A percentile compares a stretch with the other conserved stretches of the same genome.
phyloP scores from a whole-genome alignment of 176 grass and related monocot genomes.

The Rhynchospora pubera region DNA sequence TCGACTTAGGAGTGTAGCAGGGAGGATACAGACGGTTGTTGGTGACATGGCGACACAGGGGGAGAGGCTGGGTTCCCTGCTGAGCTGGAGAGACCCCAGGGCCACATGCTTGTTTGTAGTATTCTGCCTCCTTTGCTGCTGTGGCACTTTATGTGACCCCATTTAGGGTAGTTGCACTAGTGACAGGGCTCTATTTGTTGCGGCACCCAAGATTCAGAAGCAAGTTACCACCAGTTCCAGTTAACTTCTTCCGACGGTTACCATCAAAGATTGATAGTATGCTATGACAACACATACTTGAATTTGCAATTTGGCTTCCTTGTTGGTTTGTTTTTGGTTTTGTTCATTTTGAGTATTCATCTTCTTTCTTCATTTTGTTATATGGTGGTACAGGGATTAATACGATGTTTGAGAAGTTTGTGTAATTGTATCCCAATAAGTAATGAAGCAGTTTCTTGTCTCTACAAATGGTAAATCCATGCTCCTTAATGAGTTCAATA shows the following conservation, averaged over 20 bases:
- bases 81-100: slow-evolving; percentile 75
- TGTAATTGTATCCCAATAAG: not conserved
- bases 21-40: slow-evolving; percentile 78
- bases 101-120: slow-evolving; percentile 58
- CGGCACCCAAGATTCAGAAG: slow-evolving; percentile 78
- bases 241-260: slow-evolving; percentile 84
- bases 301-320: not conserved
- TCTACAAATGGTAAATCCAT: not conserved
- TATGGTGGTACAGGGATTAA: not conserved
- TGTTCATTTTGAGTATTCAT: not conserved
- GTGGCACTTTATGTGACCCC: slow-evolving; percentile 75
- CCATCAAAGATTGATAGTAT: slow-evolving; percentile 75
- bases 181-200: slow-evolving; percentile 57
- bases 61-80: slow-evolving; percentile 64
- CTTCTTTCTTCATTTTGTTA: slow-evolving; percentile 11
- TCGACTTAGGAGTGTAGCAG: slow-evolving; percentile 62
- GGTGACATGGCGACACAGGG: slow-evolving; percentile 92
- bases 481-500: not conserved
- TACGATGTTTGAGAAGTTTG: slow-evolving; percentile 15
- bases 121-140: slow-evolving; percentile 62
- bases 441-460: not conserved
- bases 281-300: slow-evolving; percentile 38
- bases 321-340: not conserved
- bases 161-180: slow-evolving; percentile 59
- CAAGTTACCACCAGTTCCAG: slow-evolving; percentile 61